Conservation (phyloP, 1,139 yeast genomes). For the Nakaseomyces kungkrabaensis region DNA sequence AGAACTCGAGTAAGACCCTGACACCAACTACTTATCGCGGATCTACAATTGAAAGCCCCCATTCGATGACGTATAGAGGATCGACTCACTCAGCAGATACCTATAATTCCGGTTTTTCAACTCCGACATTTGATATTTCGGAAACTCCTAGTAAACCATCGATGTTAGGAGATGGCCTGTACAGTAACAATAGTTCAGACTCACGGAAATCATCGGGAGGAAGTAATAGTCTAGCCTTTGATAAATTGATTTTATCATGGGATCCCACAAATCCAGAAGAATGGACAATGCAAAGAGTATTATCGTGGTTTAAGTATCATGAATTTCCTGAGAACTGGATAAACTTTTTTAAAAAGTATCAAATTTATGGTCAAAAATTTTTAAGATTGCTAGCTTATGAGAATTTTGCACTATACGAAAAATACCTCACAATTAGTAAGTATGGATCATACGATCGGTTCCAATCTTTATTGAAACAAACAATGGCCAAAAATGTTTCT, state of each 20-base stretch:
- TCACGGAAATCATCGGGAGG: conserved; percentile 26
- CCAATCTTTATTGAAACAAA: conserved; percentile 42
- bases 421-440: conserved; percentile 40
- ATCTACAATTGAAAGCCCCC: background rate
- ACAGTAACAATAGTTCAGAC: conserved; percentile 4
- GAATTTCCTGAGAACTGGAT: conserved; percentile 69
- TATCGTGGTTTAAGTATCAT: conserved; percentile 56
- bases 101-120: conserved; percentile 1
- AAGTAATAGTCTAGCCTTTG: conserved; percentile 19
- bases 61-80: background rate
- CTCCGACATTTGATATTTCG: conserved; percentile 5
- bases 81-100: background rate
- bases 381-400: conserved; percentile 63
- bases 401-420: conserved; percentile 37
- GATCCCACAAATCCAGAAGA: conserved; percentile 37
- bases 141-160: background rate
- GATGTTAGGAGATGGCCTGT: background rate
- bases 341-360: conserved; percentile 48
- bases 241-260: conserved; percentile 33
- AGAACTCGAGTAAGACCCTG: background rate
- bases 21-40: background rate
- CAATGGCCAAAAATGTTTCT: conserved; percentile 34
- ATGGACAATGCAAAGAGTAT: conserved; percentile 64
- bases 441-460: conserved; percentile 46
- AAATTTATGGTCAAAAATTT: conserved; percentile 55